Base-by-base conservation (phyloP, 768 basidiomycete species). In the Leucocoprinus leucothites region DNA sequence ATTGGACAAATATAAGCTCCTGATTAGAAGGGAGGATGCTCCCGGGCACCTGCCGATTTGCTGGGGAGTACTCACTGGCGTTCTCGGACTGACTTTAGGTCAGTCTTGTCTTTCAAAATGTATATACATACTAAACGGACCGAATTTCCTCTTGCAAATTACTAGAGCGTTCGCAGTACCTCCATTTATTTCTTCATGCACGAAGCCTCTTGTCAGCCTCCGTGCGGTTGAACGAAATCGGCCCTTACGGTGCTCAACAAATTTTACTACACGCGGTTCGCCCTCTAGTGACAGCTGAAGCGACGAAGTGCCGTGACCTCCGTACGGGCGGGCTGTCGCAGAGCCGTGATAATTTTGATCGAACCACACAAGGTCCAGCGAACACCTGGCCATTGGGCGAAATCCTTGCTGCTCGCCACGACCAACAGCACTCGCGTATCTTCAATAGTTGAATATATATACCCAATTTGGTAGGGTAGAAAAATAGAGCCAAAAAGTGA, bases 321-420 rank as follows among this genome's bases (percentile, higher is more conserved):
- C 75, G 76, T n/a, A 82, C 84, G 3, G 78, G 81, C 0, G 65
- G 65, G 47, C 57, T 53, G 16, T 44, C 62, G 22, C 64, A 64
- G 9, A 50, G 56, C 7, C 57, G 49, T 6, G 41, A 11, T 21
- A 22, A 3, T 16, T 79, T 78, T 57, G 75, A 81, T 57, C 72
- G 76, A 28, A 64, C 63, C 11, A 64, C 73, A 9, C 62, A 74
- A 31, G 87, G 85, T 0, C 94, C 95, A 3, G 87, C 88, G 35
- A 94, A 86, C 63, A 98, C 92, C 14, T 98, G 96, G 96, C 97
- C 96, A 0, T 69, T 99, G 18, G 95, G 94, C 16, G 97, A 99
- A 71, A 88, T 98, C 38, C 77, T 98, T 25, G 85, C 89, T 34
- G 82, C 84, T 38, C 78, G 97, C 56, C 97, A 99, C 69, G 96